Percentiles rank a stretch among this genome's conserved stretches.
phyloP scores from a whole-genome alignment of 148 eudicot genomes.

The Rheum nobile region DNA sequence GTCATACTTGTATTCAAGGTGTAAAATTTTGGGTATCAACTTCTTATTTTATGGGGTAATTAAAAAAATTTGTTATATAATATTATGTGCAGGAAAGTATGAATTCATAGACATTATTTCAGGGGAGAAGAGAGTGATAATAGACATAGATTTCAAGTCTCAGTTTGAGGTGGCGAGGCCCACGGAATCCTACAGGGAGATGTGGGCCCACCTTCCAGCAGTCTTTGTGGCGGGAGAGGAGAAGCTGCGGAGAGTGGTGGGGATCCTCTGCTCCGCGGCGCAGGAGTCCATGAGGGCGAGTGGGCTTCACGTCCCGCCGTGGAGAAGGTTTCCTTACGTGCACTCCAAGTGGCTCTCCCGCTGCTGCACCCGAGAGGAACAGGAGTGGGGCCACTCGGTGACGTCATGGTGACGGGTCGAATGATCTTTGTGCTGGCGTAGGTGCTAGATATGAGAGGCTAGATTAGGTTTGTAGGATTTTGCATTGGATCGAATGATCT shows the following conservation, averaged over 20 bases:
- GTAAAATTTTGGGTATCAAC: no score
- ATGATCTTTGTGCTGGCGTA: no score
- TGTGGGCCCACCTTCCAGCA: slow-evolving; percentile 29
- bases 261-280: slow-evolving; percentile 34
- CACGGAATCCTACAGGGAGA: slow-evolving; percentile 29
- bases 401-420: no score
- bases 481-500: no score
- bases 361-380: neutral
- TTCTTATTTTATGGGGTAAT: no score
- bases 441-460: no score
- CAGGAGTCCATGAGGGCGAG: slow-evolving; percentile 33
- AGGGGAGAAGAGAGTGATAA: slow-evolving; percentile 19
- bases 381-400: no score
- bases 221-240: slow-evolving; percentile 40
- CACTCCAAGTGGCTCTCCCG: slow-evolving; percentile 39
- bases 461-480: no score
- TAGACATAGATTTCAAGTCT: slow-evolving; percentile 56
- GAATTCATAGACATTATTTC: slow-evolving; percentile 33
- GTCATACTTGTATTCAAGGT: no score
- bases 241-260: slow-evolving; percentile 24
- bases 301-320: slow-evolving; percentile 56
- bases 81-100: slow-evolving; percentile 26
- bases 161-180: slow-evolving; percentile 63
- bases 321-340: slow-evolving; percentile 47
- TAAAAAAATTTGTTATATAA: no score